Evolutionary conservation across 306 rosid genomes (phyloP).

Genomic region (Lupinus albus): DNA sequence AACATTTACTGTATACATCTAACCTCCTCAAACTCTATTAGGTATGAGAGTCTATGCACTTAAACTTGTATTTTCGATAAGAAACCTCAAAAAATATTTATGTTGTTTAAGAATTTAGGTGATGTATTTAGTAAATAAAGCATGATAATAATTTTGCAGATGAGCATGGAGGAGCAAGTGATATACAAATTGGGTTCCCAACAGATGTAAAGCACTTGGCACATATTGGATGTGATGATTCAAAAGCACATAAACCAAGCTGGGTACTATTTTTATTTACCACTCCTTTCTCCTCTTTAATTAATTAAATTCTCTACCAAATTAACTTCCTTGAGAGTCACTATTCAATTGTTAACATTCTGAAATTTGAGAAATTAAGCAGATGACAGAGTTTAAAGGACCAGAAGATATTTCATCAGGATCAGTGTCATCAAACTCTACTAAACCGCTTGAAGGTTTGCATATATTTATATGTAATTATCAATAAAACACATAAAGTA

Average conservation of each 20-base stretch:
- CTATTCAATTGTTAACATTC: not conserved
- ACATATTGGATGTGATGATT: constrained; percentile 58
- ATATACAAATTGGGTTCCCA: constrained; percentile 85
- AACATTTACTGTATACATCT: too few relatives aligned
- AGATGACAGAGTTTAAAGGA: constrained; percentile 73
- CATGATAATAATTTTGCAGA: constrained; percentile 48
- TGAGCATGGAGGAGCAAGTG: constrained; percentile 58
- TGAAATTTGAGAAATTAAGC: constrained; percentile 33
- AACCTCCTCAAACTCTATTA: too few relatives aligned
- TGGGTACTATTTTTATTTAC: constrained; percentile 44
- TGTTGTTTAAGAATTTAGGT: too few relatives aligned
- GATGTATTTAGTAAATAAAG: not conserved
- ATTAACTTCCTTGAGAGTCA: not conserved
- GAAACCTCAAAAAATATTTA: too few relatives aligned
- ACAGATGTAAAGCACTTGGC: constrained; percentile 79
- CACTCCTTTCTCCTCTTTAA: not conserved
- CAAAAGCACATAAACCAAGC: constrained; percentile 44
- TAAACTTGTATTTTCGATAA: too few relatives aligned
- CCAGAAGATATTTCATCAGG: constrained; percentile 44
- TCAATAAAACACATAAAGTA: not conserved
- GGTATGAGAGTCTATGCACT: too few relatives aligned
- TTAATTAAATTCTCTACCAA: not conserved
- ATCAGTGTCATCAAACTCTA: not conserved
- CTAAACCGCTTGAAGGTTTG: constrained; percentile 55
- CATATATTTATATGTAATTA: not conserved